Base-by-base conservation (phyloP, 1,284 basidiomycete genomes). In the Sporisorium reilianum region DNA sequence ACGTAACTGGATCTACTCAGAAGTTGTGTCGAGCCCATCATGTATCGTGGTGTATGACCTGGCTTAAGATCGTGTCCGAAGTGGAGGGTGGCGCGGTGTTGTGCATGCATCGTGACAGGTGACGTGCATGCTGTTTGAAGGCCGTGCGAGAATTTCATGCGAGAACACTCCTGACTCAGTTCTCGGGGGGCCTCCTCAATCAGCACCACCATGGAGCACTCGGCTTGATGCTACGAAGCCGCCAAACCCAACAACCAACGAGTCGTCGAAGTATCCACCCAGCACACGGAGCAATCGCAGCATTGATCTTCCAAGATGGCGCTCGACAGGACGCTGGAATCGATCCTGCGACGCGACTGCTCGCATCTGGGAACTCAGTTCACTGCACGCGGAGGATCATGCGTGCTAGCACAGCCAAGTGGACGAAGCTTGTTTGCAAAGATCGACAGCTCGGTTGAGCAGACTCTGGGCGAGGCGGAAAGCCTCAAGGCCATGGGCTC, bases 381-480 rank as follows among this genome's bases (percentile, higher is more conserved):
- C 57, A 42, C 40, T 16, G 44, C 54, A 26, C 54, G 61, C 10
- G 58, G 65, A 2, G 61, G 34, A 6, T 58, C 60, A 30, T 53
- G 61, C 48, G 49, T 68, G 26, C 30, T 60, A n/a, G 64, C 55
- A 3, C 56, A 64, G 48, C 70, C 62, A 5, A 73, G 64, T 25
- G 60, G 56, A 14, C 44, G 26, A 20, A 28, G 28, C 45, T 46
- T 68, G 5, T 73, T 73, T 22, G 64, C 64, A 23, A 73, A 73
- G 61, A 54, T 73, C 28, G 51, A 58, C 20, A 57, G 45, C 38
- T 49, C 64, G 16, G 56, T 55, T 0, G 65, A 73, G 40, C 65
- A 73, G 48, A 66, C 65, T 2, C 10, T 73, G 11, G 70, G 70
- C 8, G 65, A 73, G 36, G 70, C 55, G 11, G 64, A 64, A 14